These are phyloP conservation scores for Axilococcus clingmanii DNA, from an alignment of 139 green algal genomes.

Conservation along the genomic window DNA sequence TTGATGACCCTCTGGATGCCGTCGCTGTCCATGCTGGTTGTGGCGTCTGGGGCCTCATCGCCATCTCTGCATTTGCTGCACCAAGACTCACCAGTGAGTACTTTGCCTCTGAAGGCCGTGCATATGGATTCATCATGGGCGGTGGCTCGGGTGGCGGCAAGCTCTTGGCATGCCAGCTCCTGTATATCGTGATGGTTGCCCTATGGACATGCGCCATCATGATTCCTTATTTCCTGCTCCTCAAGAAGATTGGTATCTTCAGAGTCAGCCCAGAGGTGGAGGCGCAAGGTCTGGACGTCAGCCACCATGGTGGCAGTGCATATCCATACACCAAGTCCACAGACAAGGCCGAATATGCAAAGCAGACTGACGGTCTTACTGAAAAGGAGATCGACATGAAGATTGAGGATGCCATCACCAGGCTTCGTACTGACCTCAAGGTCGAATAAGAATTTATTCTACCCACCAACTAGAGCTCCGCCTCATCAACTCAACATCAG, in stretches of 20 bases:
- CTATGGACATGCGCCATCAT: conserved; percentile 54
- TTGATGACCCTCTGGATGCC: conserved; percentile 71
- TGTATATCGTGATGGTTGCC: conserved; percentile 45
- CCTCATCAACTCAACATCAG: no score
- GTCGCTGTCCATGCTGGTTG: conserved; percentile 66
- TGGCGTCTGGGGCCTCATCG: conserved; percentile 50
- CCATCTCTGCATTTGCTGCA: conserved; percentile 43
- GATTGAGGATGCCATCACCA: conserved; percentile 27
- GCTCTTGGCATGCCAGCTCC: conserved; percentile 43
- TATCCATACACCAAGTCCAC: conserved; percentile 19
- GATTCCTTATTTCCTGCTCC: conserved; percentile 56
- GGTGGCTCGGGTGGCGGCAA: conserved; percentile 30
- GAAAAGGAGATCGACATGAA: conserved; percentile 27
- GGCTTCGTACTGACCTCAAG: conserved; percentile 5
- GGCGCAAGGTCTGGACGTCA: conserved; percentile 54
- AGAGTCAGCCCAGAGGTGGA: conserved; percentile 53
- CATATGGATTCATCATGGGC: conserved; percentile 50
- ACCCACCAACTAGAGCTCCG: no score
- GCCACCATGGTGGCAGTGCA: conserved; percentile 49
- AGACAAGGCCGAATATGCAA: not conserved
- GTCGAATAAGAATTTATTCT: no score
- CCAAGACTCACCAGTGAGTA: conserved; percentile 25
- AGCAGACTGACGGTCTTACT: conserved; percentile 7
- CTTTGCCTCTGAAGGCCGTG: conserved; percentile 36
- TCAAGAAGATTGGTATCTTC: conserved; percentile 54